phyloP scores from a whole-genome alignment of 1,284 basidiomycete species.

The Agroathelia rolfsii region DNA sequence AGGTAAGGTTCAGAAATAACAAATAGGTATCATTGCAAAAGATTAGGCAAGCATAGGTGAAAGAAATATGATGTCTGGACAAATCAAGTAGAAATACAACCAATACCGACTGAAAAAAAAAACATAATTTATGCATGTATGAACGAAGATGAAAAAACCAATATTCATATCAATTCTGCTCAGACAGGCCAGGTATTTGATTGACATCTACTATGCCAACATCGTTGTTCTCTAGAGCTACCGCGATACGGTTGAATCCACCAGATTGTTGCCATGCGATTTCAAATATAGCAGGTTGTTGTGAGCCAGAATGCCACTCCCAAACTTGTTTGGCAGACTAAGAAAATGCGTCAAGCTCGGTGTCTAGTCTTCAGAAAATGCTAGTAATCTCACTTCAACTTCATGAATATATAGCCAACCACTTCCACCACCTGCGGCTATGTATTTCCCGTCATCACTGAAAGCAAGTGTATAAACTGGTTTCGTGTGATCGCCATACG shows the following conservation, averaged over 20 bases:
- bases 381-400: conserved; percentile 24
- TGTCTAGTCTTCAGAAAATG: not conserved
- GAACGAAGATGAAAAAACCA: not conserved
- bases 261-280: conserved; percentile 48
- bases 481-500: conserved; percentile 55
- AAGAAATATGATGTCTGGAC: too few species aligned
- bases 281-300: conserved; percentile 51
- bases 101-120: too few species aligned
- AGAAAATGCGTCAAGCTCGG: conserved; percentile 2
- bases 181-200: conserved; percentile 25
- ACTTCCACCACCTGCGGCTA: conserved; percentile 53
- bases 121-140: too few species aligned
- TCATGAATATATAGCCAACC: conserved; percentile 52
- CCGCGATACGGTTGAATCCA: conserved; percentile 42
- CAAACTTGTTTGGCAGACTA: conserved; percentile 33
- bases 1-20: too few species aligned
- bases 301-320: conserved; percentile 45
- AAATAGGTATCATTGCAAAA: too few species aligned
- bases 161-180: too few species aligned
- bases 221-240: conserved; percentile 43
- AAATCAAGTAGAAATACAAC: too few species aligned
- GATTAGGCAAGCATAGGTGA: too few species aligned
- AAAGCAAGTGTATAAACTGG: conserved; percentile 62
- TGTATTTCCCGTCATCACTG: conserved; percentile 50
- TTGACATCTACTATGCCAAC: conserved; percentile 47